Conservation (phyloP, 441 rosid species). For the Syzygium malaccense region DNA sequence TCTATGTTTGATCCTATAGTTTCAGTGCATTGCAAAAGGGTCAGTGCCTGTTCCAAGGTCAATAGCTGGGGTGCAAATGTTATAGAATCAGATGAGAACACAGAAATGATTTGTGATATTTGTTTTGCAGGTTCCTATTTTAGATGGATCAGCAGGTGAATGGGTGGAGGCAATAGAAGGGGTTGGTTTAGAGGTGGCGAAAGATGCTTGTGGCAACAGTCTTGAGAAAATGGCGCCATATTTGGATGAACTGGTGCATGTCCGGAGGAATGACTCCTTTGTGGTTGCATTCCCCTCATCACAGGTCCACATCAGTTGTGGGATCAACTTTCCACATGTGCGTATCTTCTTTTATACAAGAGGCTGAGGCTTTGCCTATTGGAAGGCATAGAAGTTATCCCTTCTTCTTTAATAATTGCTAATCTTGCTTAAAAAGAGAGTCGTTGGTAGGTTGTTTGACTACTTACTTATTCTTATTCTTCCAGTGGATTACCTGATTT, state of each 20-base stretch:
- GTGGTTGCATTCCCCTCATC: constrained; percentile 56
- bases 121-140: constrained; percentile 60
- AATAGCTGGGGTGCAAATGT: not conserved
- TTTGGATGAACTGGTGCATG: constrained; percentile 52
- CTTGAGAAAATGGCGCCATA: constrained; percentile 48
- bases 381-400: not conserved
- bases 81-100: not conserved
- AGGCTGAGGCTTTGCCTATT: not conserved
- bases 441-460: not conserved
- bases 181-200: constrained; percentile 50
- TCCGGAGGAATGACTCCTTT: constrained; percentile 55
- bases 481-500: not conserved
- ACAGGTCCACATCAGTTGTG: constrained; percentile 53
- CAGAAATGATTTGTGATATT: not conserved
- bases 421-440: not conserved
- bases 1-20: not conserved
- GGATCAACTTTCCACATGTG: constrained; percentile 80
- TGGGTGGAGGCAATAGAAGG: constrained; percentile 64
- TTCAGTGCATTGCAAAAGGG: not conserved
- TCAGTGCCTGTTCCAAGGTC: not conserved
- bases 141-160: constrained; percentile 77
- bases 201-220: constrained; percentile 34
- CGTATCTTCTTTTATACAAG: not conserved
- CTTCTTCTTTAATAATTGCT: not conserved
- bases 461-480: not conserved